phyloP scores from a whole-genome alignment of 768 basidiomycete species.

The Trametes cinnabarina region DNA sequence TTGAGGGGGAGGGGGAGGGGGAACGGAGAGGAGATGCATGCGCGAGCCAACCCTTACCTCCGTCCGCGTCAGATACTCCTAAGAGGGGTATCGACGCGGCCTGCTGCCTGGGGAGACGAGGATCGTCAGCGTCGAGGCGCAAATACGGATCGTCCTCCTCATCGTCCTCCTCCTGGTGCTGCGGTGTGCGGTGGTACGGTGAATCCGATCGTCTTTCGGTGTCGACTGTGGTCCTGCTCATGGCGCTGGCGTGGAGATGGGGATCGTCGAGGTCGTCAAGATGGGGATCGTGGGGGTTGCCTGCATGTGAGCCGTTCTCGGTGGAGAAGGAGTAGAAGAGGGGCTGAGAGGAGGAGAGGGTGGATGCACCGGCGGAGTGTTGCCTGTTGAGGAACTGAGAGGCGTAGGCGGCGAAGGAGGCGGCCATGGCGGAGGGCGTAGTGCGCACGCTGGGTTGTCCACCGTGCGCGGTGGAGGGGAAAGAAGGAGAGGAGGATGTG shows the following conservation, averaged over 20 bases:
- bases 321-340: slow-evolving; percentile 89
- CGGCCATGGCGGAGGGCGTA: slow-evolving; percentile 40
- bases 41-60: slow-evolving; percentile 61
- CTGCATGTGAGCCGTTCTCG: slow-evolving; percentile 61
- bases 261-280: slow-evolving; percentile 76
- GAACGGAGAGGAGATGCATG: slow-evolving; percentile 66
- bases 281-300: slow-evolving; percentile 46
- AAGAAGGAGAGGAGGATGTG: slow-evolving; percentile 3
- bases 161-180: slow-evolving; percentile 52
- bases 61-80: slow-evolving; percentile 41
- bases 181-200: slow-evolving; percentile 9
- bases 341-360: slow-evolving; percentile 65
- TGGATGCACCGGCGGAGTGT: slow-evolving; percentile 40
- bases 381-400: slow-evolving; percentile 76
- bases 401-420: slow-evolving; percentile 79
- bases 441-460: background rate
- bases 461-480: background rate
- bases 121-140: slow-evolving; percentile 68
- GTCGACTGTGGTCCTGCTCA: slow-evolving; percentile 33
- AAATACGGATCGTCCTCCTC: slow-evolving; percentile 80
- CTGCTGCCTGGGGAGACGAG: slow-evolving; percentile 33
- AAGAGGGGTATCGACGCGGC: slow-evolving; percentile 39
- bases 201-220: slow-evolving; percentile 27
- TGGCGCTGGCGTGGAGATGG: slow-evolving; percentile 50
- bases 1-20: slow-evolving; percentile 40